Evolutionary conservation across 2,329 filamentous ascomycete species (phyloP).

Genomic region (Corinectria fuckeliana): DNA sequence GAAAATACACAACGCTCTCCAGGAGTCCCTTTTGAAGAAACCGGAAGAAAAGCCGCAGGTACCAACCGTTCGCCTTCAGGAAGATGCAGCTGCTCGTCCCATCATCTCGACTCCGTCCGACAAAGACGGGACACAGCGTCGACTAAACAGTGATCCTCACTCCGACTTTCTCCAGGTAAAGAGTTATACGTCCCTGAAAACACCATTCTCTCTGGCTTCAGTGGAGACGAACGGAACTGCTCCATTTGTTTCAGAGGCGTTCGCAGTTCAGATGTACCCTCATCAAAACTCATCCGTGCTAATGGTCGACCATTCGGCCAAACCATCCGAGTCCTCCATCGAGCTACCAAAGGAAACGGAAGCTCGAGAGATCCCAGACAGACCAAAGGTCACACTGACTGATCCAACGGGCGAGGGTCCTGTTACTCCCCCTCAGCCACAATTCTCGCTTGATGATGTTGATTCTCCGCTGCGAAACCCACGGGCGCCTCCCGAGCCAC

Average conservation of each 20-base stretch:
- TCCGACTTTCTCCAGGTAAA: constrained; percentile 61
- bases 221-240: constrained; percentile 69
- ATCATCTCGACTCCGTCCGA: constrained; percentile 37
- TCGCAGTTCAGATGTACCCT: constrained; percentile 66
- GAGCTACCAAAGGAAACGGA: constrained; percentile 36
- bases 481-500: constrained; percentile 62
- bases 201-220: constrained; percentile 67
- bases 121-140: constrained; percentile 40
- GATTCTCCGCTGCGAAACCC: constrained; percentile 70
- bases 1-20: constrained; percentile 57
- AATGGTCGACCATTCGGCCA: constrained; percentile 63
- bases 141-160: constrained; percentile 55
- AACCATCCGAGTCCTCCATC: constrained; percentile 55
- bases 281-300: constrained; percentile 70
- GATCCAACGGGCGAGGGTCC: constrained; percentile 49
- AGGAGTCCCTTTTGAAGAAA: constrained; percentile 36
- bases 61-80: constrained; percentile 26
- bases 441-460: constrained; percentile 58
- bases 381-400: constrained; percentile 48
- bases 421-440: constrained; percentile 59
- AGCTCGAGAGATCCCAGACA: constrained; percentile 31
- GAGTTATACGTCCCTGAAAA: constrained; percentile 61
- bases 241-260: constrained; percentile 66
- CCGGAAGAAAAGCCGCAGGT: constrained; percentile 5
- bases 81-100: constrained; percentile 11